Percentiles rank a stretch among this genome's conserved stretches.
phyloP scores from a whole-genome alignment of 1,284 basidiomycete genomes.

The Ceratobasidium theobromae region DNA sequence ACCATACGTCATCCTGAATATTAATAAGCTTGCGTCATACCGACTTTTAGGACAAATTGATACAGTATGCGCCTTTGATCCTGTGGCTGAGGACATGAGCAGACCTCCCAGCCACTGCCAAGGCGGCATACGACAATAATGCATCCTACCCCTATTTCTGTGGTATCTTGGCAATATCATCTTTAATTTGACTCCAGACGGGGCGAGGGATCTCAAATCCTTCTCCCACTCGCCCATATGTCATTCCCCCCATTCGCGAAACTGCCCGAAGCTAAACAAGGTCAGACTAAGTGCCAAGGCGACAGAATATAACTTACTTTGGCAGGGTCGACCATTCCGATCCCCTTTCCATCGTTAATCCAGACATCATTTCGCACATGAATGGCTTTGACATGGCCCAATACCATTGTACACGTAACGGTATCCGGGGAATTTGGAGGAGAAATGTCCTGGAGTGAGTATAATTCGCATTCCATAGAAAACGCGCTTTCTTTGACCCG shows the following conservation, averaged over 20 bases:
- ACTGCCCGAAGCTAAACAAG: conserved; percentile 52
- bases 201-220: conserved; percentile 60
- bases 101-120: neutral
- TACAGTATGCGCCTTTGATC: too few species aligned
- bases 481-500: conserved; percentile 71
- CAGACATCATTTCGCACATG: conserved; percentile 62
- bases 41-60: too few species aligned
- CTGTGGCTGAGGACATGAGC: too few species aligned
- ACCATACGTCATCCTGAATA: too few species aligned
- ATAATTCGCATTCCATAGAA: conserved; percentile 69
- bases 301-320: conserved; percentile 42
- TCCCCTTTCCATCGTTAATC: conserved; percentile 45
- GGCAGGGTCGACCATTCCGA: conserved; percentile 55
- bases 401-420: conserved; percentile 56
- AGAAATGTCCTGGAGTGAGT: conserved; percentile 32
- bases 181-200: conserved; percentile 57
- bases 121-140: neutral
- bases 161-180: conserved; percentile 35
- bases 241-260: conserved; percentile 62
- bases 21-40: too few species aligned
- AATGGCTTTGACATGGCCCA: conserved; percentile 64
- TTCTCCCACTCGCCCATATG: conserved; percentile 57
- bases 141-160: neutral
- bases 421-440: conserved; percentile 41
- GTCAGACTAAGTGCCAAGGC: neutral